Base-by-base conservation (phyloP, 495 filamentous ascomycete genomes). In the Cercophora samala region DNA sequence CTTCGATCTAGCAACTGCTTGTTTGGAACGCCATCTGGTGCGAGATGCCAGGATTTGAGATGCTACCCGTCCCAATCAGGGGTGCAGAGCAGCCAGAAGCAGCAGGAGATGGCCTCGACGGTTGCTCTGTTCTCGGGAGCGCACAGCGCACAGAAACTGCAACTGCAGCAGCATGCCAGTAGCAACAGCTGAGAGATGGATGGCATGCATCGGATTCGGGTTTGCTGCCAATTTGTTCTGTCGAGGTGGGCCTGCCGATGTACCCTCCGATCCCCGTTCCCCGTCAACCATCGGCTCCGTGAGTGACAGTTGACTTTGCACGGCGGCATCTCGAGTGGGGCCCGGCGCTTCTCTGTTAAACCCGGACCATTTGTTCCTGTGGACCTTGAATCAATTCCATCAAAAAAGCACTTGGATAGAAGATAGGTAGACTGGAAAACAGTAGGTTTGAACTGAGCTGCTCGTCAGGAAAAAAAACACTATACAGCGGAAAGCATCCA, bases 81-180 rank as follows among this genome's bases (percentile, higher is more conserved):
- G 42, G 53, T 37, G 53, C 53, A 42, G 32, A 51, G 61, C 66
- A 53, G 56, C 55, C 42, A 67, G 55, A 68, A 61, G 63, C 51
- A 65, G 63, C 56, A 64, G 37, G 37, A 46, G 37, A 46, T 46
- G 37, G 1, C 37, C 15, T 46, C 37, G 37, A 32, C 29, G 8
- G 29, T 32, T 32, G 29, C 29, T 32, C 29, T 32, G 29, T 32
- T 32, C 29, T 32, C 29, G 29, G 29, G 29, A 32, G 29, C 29
- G 29, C 8, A 32, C 29, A 32, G 17, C n/a, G n/a, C n/a, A n/a
- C n/a, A n/a, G n/a, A 42, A 55, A 29, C 62, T 22, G 42, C 54
- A 63, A 55, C 42, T 17, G 42, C 52, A 64, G 60, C 46, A 58
- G 58, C 19, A 54, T n/a, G n/a, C 52, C 15, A n/a, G n/a, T n/a